phyloP scores from a whole-genome alignment of 192 early-diverging fungal species.

The Dissophora ornata region DNA sequence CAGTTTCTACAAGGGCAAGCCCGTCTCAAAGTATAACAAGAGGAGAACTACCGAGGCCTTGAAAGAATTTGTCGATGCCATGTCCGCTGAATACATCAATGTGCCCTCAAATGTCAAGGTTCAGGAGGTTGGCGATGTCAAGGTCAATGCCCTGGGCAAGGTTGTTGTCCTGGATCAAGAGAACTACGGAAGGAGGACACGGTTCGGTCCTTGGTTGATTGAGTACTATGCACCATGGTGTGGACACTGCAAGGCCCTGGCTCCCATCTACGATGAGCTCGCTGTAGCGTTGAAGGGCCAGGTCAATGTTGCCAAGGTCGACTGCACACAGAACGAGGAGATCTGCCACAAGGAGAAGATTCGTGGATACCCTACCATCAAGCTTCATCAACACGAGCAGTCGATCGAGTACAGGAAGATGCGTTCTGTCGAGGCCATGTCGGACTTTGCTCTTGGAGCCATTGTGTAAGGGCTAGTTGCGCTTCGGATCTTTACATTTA shows the following conservation, averaged over 20 bases:
- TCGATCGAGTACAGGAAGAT: slow-evolving; percentile 27
- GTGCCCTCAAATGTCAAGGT: slow-evolving; percentile 5
- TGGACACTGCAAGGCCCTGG: slow-evolving; percentile 86
- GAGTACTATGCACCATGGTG: slow-evolving; percentile 95
- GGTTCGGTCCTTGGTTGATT: slow-evolving; percentile 83
- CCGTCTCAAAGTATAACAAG: slow-evolving; percentile 21
- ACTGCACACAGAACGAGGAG: slow-evolving; percentile 74
- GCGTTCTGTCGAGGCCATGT: slow-evolving; percentile 16
- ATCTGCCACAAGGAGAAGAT: slow-evolving; percentile 73
- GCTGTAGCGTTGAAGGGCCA: slow-evolving; percentile 69
- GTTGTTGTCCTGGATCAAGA: slow-evolving; percentile 62
- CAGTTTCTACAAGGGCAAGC: slow-evolving; percentile 45
- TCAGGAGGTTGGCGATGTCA: slow-evolving; percentile 26
- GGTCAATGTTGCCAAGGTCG: slow-evolving; percentile 87
- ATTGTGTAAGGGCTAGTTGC: slow-evolving; percentile 32
- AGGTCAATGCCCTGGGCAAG: slow-evolving; percentile 65
- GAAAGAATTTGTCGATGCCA: slow-evolving; percentile 19
- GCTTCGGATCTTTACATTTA: too few relatives aligned
- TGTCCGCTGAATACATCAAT: slow-evolving; percentile 30
- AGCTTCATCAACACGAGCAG: slow-evolving; percentile 54
- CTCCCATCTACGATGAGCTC: slow-evolving; percentile 82
- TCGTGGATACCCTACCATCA: slow-evolving; percentile 87
- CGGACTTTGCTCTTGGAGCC: slow-evolving; percentile 23
- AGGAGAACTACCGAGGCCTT: slow-evolving; percentile 5
- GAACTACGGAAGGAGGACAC: slow-evolving; percentile 66